Percentiles rank a stretch among this genome's conserved stretches.
Conservation (phyloP, 148 eudicot species). For the Rhododendron molle region DNA sequence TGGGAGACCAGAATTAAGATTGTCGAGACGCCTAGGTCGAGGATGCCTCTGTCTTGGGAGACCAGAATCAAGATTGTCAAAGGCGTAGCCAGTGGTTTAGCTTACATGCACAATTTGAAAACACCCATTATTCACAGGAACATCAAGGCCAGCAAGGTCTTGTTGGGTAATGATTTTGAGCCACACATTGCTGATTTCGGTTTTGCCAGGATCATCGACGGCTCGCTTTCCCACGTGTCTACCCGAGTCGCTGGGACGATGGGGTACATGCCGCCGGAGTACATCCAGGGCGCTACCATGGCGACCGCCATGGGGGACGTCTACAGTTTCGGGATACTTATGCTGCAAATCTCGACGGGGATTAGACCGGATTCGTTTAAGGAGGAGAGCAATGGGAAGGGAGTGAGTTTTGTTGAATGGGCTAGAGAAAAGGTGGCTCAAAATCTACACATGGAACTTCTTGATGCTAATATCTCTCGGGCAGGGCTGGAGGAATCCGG, state of each 20-base stretch:
- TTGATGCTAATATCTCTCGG: slow-evolving; percentile 35
- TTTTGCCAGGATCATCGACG: slow-evolving; percentile 60
- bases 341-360: slow-evolving; percentile 62
- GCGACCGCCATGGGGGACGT: slow-evolving; percentile 66
- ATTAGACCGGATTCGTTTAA: slow-evolving; percentile 50
- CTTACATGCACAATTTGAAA: slow-evolving; percentile 52
- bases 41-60: slow-evolving; percentile 51
- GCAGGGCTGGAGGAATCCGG: slow-evolving; percentile 30
- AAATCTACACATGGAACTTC: slow-evolving; percentile 36
- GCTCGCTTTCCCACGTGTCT: slow-evolving; percentile 55
- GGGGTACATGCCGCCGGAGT: slow-evolving; percentile 97
- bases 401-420: slow-evolving; percentile 70
- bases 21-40: background rate
- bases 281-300: slow-evolving; percentile 36
- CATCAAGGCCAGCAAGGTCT: slow-evolving; percentile 69
- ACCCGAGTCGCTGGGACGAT: slow-evolving; percentile 85
- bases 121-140: slow-evolving; percentile 69
- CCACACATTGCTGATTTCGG: slow-evolving; percentile 88
- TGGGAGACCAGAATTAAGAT: no score
- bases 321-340: slow-evolving; percentile 76
- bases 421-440: slow-evolving; percentile 35
- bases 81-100: slow-evolving; percentile 67
- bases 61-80: slow-evolving; percentile 46
- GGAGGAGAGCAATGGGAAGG: slow-evolving; percentile 39
- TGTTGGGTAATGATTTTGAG: slow-evolving; percentile 53